A percentile compares a stretch with the other conserved stretches of the same genome.
Conservation (phyloP, 192 early-diverging fungal species). For the Umbelopsis ramanniana region DNA sequence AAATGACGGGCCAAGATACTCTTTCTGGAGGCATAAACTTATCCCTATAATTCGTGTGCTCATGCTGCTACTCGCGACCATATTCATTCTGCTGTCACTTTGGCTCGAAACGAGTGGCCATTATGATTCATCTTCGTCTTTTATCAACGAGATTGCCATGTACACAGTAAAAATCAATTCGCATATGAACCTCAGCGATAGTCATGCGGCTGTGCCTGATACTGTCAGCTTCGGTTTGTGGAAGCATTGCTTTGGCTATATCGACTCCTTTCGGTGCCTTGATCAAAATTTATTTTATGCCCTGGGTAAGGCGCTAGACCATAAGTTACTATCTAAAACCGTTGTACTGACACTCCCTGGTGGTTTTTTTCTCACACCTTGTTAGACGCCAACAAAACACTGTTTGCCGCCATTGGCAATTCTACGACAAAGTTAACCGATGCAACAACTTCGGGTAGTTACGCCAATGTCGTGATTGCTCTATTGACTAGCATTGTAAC, state of each 20-base stretch:
- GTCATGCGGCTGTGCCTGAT: conserved; percentile 8
- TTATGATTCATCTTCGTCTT: not conserved
- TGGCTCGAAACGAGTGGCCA: conserved; percentile 7
- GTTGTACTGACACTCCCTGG: not conserved
- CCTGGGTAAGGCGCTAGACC: not conserved
- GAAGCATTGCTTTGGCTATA: conserved; percentile 24
- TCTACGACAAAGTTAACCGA: not conserved
- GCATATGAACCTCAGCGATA: conserved; percentile 4
- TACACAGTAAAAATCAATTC: conserved; percentile 11
- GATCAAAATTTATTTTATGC: conserved; percentile 16
- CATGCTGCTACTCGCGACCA: not conserved
- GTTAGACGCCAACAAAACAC: conserved; percentile 25
- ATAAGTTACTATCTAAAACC: too few species aligned
- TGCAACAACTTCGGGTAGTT: not conserved
- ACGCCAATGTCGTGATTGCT: not conserved
- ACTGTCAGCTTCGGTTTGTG: conserved; percentile 17
- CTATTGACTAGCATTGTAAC: not conserved
- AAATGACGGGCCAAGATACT: not conserved
- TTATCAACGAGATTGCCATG: not conserved
- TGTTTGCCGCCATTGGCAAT: conserved; percentile 26
- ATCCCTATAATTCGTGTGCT: not conserved
- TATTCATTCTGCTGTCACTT: conserved; percentile 2
- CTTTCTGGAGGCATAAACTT: not conserved
- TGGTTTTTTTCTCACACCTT: not conserved
- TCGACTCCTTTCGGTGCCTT: not conserved